A percentile compares a stretch with the other conserved stretches of the same genome.
These are phyloP conservation scores for Excoecaria cochinchinensis DNA, from an alignment of 345 rosid species.

Conservation along the genomic window DNA sequence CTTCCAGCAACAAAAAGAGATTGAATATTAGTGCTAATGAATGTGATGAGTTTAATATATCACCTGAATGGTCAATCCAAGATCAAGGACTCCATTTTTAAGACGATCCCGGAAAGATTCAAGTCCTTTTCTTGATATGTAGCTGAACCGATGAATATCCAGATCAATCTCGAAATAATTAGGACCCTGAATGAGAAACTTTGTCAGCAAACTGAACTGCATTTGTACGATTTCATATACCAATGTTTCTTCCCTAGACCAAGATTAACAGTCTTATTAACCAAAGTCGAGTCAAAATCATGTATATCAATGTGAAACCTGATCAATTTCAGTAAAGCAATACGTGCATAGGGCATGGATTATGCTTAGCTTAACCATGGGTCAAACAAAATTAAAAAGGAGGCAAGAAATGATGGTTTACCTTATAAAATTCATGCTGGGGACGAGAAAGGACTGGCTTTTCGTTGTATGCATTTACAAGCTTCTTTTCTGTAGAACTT, in stretches of 20 bases:
- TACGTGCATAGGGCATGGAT: background rate
- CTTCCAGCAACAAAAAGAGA: background rate
- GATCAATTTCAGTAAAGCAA: background rate
- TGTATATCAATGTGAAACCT: background rate
- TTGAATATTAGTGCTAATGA: background rate
- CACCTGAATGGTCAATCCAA: slow-evolving; percentile 93
- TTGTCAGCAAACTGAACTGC: background rate
- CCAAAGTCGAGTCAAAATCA: no score
- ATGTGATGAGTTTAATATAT: background rate
- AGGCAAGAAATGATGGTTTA: slow-evolving; percentile 15
- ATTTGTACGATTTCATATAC: no score
- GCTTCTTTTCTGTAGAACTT: slow-evolving; percentile 81
- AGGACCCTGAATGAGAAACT: slow-evolving; percentile 52
- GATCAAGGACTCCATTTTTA: slow-evolving; percentile 68
- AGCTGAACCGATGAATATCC: slow-evolving; percentile 90
- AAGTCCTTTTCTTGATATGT: slow-evolving; percentile 85
- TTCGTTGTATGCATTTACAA: slow-evolving; percentile 77
- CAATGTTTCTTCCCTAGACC: no score
- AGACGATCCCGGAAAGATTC: slow-evolving; percentile 84
- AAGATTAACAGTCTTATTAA: no score
- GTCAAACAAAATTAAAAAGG: background rate
- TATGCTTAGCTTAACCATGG: background rate
- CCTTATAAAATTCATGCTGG: slow-evolving; percentile 81
- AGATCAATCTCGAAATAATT: slow-evolving; percentile 93
- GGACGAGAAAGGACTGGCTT: slow-evolving; percentile 96